Evolutionary conservation across 139 green algal species (phyloP), one percentile per base, ranked within the genome.

Genomic region (Yamagishiella unicocca): DNA sequence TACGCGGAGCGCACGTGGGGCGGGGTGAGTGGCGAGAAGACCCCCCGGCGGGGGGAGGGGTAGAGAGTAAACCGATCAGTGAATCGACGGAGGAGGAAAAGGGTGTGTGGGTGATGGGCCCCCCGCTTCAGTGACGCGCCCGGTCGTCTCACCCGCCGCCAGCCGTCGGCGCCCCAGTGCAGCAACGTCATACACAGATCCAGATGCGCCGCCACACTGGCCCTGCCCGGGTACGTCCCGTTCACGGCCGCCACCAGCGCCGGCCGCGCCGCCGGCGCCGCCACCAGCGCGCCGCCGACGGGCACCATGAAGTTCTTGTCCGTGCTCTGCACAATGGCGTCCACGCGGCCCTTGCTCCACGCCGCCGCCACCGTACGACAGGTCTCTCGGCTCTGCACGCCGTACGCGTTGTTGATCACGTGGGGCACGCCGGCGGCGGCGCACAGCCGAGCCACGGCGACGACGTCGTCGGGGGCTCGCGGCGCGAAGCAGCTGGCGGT

Each of bases 221-320:
- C 97, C 0, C 97, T 91, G 0, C 97, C 97, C 3, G 97, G 95
- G 88, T 98, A 98, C 24, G 90, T 53, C 54, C 85, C 82, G 54
- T 96, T 97, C n/a, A 98, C 93, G 4, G 88, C 89, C 1, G 92
- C 80, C 53, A 99, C 94, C 80, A 97, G 87, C 31, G 73, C 85
- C 22, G 71, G 78, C 27, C 72, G 76, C 4, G 31, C 14, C 40
- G 68, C 82, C 17, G 84, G 89, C 8, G 91, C 90, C 31, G 91
- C 82, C 4, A 98, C 81, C 0, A 98, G 43, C 10, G 96, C 92
- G 4, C 96, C 96, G 0, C 96, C 95, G 8, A 99, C 97, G 4
- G 97, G 97, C 62, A 99, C 97, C 93, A 99, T 97, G 91, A 99
- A 99, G 90, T 99, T 99, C 90, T 99, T 99, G 89, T 98, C 96